Percentiles rank a stretch among this genome's conserved stretches.
Evolutionary conservation across 371 early-diverging fungal genomes (phyloP).

Genomic region (Dichotomocladium elegans): DNA sequence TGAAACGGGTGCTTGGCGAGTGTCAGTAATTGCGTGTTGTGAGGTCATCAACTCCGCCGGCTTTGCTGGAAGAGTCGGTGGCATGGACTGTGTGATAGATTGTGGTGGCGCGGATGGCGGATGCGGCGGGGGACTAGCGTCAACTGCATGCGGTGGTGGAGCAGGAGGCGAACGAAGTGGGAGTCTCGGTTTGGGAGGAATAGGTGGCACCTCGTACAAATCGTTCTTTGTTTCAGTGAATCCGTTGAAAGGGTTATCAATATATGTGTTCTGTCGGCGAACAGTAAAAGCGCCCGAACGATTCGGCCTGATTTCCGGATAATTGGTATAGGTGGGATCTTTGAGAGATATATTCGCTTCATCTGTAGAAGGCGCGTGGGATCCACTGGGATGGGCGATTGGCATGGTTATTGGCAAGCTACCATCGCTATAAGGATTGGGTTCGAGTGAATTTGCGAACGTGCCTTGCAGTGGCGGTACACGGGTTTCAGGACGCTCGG

Average conservation of each 20-base stretch:
- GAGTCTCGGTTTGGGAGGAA: constrained; percentile 20
- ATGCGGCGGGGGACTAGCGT: neutral
- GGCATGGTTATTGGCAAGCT: constrained; percentile 7
- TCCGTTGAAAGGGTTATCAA: constrained; percentile 61
- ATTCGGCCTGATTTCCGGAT: constrained; percentile 15
- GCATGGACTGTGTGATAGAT: neutral
- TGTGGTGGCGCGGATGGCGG: constrained; percentile 9
- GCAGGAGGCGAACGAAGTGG: constrained; percentile 14
- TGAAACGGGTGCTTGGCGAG: constrained; percentile 17
- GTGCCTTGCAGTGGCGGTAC: constrained; percentile 23
- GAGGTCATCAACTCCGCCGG: constrained; percentile 4
- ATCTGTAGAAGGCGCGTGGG: neutral
- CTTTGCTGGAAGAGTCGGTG: constrained; percentile 11
- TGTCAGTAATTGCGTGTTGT: constrained; percentile 3
- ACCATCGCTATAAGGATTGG: neutral
- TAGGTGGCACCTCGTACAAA: constrained; percentile 16
- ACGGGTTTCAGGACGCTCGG: too few species aligned
- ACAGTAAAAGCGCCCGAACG: constrained; percentile 3
- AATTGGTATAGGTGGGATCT: constrained; percentile 8
- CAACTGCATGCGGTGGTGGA: neutral
- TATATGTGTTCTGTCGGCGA: constrained; percentile 46
- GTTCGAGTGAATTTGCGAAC: constrained; percentile 9
- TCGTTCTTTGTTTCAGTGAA: constrained; percentile 37
- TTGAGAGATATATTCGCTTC: constrained; percentile 15
- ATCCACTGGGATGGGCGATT: neutral